Conservation (phyloP, 345 rosid species). For the Fremontodendron californicum region DNA sequence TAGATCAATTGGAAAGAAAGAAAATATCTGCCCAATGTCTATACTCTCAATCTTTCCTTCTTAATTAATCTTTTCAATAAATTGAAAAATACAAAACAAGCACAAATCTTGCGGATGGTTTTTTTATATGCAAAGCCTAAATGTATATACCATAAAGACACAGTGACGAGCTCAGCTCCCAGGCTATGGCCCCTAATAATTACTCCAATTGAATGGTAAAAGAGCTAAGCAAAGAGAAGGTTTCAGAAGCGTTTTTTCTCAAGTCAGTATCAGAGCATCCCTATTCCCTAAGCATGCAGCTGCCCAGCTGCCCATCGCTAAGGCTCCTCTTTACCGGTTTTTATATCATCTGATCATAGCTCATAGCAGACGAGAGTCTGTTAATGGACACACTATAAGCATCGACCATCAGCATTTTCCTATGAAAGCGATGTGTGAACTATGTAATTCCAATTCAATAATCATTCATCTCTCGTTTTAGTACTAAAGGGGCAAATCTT, state of each 20-base stretch:
- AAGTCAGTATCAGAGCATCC: not conserved
- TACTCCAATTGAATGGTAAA: not conserved
- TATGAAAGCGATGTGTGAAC: constrained; percentile 13
- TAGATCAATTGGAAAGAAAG: too few relatives aligned
- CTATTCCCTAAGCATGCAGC: not conserved
- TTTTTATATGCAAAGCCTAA: too few relatives aligned
- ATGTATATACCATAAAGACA: not conserved
- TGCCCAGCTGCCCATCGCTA: not conserved
- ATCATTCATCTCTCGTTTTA: not conserved
- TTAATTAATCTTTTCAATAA: too few relatives aligned
- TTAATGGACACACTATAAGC: not conserved
- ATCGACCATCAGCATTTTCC: not conserved
- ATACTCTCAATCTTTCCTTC: too few relatives aligned
- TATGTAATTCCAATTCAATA: not conserved
- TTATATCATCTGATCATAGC: not conserved
- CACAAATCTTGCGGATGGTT: too few relatives aligned
- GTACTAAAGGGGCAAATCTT: not conserved
- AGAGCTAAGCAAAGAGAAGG: not conserved
- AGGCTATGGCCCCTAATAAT: not conserved
- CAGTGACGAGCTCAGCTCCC: not conserved
- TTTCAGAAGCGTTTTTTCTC: not conserved
- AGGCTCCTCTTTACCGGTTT: not conserved
- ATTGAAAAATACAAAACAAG: too few relatives aligned
- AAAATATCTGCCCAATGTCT: too few relatives aligned
- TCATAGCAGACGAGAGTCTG: not conserved